These are phyloP conservation scores for Mortierella antarctica DNA, from an alignment of 192 early-diverging fungal genomes.

Conservation along the genomic window DNA sequence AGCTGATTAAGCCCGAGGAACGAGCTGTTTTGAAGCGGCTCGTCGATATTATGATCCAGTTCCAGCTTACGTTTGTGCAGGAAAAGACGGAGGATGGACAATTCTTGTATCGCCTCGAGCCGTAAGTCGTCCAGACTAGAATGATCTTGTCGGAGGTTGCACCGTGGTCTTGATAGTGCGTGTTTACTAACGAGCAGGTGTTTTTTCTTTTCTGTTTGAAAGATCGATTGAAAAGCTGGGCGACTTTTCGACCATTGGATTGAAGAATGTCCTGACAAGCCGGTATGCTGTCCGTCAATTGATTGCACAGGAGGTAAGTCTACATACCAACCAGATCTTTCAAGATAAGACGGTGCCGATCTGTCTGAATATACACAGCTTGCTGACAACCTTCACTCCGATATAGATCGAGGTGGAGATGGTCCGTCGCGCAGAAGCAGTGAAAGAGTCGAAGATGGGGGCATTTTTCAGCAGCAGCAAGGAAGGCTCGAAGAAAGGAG, in stretches of 20 bases:
- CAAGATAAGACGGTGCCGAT: neutral
- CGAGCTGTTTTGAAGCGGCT: slow-evolving; percentile 61
- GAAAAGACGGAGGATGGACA: slow-evolving; percentile 71
- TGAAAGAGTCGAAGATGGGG: slow-evolving; percentile 15
- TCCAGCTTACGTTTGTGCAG: slow-evolving; percentile 78
- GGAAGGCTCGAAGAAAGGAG: slow-evolving; percentile 21
- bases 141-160: neutral
- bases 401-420: slow-evolving; percentile 63
- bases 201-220: slow-evolving; percentile 4
- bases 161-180: neutral
- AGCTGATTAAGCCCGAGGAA: slow-evolving; percentile 70
- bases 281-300: slow-evolving; percentile 86
- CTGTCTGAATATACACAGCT: neutral
- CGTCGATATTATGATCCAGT: slow-evolving; percentile 75
- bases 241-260: slow-evolving; percentile 48
- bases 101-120: slow-evolving; percentile 76
- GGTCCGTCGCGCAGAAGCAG: slow-evolving; percentile 47
- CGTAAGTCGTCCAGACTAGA: slow-evolving; percentile 63
- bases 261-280: slow-evolving; percentile 61
- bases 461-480: slow-evolving; percentile 28
- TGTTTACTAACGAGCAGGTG: neutral
- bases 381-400: neutral
- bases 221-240: slow-evolving; percentile 63
- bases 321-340: neutral
- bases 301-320: slow-evolving; percentile 77